These are phyloP conservation scores for Linnemannia schmuckeri DNA, from an alignment of 192 early-diverging fungal genomes.

Conservation along the genomic window DNA sequence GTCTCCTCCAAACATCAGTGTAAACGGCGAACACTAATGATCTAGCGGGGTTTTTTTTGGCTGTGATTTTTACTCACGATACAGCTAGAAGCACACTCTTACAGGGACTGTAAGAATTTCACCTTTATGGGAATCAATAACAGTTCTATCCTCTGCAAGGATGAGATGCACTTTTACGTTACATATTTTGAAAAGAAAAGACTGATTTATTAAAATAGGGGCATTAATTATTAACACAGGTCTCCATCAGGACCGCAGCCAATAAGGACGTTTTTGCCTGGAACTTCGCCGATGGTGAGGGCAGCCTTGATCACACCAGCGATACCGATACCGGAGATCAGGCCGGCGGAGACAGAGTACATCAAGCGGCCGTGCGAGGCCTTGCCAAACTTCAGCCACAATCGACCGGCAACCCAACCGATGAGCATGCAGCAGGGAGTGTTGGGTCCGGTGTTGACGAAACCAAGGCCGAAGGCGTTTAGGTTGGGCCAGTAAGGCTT, in stretches of 20 bases:
- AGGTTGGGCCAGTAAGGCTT: slow-evolving; percentile 69
- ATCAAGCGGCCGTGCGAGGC: slow-evolving; percentile 51
- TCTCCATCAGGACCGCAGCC: slow-evolving; percentile 8
- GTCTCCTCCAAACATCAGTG: too few relatives aligned
- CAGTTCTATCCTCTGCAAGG: too few relatives aligned
- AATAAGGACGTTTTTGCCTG: slow-evolving; percentile 14
- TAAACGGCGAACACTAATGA: too few relatives aligned
- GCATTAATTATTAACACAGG: neutral
- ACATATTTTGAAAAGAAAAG: too few relatives aligned
- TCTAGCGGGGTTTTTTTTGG: too few relatives aligned
- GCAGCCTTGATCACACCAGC: slow-evolving; percentile 61
- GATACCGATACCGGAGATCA: slow-evolving; percentile 68
- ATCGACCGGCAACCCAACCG: slow-evolving; percentile 48
- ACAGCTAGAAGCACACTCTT: too few relatives aligned
- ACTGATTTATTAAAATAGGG: too few relatives aligned
- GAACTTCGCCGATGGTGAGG: slow-evolving; percentile 55
- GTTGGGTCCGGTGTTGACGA: slow-evolving; percentile 53
- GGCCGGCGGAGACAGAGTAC: slow-evolving; percentile 61
- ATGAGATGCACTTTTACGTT: too few relatives aligned
- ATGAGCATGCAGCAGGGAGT: slow-evolving; percentile 60
- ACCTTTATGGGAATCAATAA: too few relatives aligned
- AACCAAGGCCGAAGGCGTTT: slow-evolving; percentile 68
- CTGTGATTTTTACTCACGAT: too few relatives aligned
- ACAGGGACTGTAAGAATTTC: too few relatives aligned
- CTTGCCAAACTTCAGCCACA: slow-evolving; percentile 51